Evolutionary conservation across 225 moss, liverwort and hornwort species (phyloP).

Genomic region (Rhytidiadelphus loreus): DNA sequence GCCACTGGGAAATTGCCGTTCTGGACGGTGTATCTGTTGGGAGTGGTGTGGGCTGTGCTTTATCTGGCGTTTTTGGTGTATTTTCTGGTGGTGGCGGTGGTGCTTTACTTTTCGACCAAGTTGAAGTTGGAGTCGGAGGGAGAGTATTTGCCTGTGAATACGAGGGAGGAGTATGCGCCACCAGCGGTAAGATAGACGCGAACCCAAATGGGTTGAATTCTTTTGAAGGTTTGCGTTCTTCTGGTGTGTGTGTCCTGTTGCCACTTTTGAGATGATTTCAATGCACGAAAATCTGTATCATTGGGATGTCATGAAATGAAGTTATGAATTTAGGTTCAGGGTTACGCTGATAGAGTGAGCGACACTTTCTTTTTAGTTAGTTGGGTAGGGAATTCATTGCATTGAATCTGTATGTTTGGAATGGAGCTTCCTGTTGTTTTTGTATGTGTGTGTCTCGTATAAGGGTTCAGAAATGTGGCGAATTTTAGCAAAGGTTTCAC

Average conservation of each 20-base stretch:
- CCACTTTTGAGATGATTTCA: neutral
- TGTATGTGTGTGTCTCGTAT: neutral
- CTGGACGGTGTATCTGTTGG: slow-evolving; percentile 22
- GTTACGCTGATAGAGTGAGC: neutral
- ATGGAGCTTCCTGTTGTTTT: neutral
- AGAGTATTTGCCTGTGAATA: slow-evolving; percentile 1
- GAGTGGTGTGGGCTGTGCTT: neutral
- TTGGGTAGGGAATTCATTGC: neutral
- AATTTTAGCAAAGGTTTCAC: neutral
- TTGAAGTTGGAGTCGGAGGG: neutral
- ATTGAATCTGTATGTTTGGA: neutral
- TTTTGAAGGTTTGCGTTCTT: too few species aligned
- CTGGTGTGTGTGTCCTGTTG: neutral
- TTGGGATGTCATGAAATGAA: neutral
- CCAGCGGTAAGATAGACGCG: neutral
- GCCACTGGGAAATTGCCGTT: neutral
- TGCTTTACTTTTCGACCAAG: slow-evolving; percentile 28
- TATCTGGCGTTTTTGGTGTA: neutral
- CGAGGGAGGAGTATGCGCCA: neutral
- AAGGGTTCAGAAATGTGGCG: neutral
- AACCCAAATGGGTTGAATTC: too few species aligned
- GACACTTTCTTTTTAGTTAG: neutral
- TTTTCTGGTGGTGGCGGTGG: neutral
- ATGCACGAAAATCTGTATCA: neutral
- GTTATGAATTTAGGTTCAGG: neutral